Conservation (phyloP, 2,329 filamentous ascomycete species). For the Talaromyces sp. region DNA sequence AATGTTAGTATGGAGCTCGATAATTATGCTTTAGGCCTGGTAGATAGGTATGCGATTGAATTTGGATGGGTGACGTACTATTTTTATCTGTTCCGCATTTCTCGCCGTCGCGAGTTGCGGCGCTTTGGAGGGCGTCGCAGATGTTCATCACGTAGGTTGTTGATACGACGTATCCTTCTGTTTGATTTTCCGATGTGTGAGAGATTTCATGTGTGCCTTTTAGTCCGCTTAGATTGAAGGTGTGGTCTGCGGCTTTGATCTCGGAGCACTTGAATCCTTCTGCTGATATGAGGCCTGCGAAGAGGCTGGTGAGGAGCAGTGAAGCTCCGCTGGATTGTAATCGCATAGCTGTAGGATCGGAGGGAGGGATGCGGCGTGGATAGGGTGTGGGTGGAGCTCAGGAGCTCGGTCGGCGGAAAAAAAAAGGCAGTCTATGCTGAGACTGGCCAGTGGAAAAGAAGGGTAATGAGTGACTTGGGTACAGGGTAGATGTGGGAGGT, state of each 20-base stretch:
- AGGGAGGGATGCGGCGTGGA: neutral
- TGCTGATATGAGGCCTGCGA: conserved; percentile 33
- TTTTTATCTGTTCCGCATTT: conserved; percentile 40
- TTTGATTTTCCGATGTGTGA: conserved; percentile 27
- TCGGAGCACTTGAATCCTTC: conserved; percentile 42
- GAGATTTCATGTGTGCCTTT: conserved; percentile 42
- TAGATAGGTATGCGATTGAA: too few relatives aligned
- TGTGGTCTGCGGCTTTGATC: conserved; percentile 39
- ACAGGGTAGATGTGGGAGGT: neutral
- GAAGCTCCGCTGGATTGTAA: conserved; percentile 30
- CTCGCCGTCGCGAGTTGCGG: conserved; percentile 27
- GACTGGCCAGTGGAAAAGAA: neutral
- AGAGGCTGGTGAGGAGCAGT: conserved; percentile 30
- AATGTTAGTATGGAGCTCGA: too few relatives aligned
- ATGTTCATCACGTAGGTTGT: conserved; percentile 44
- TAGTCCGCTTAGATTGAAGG: conserved; percentile 44
- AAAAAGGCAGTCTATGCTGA: neutral
- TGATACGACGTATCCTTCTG: conserved; percentile 31
- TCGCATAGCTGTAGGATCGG: conserved; percentile 32
- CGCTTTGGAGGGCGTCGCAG: conserved; percentile 34
- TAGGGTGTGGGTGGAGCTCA: neutral
- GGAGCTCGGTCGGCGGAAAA: neutral
- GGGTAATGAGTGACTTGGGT: conserved; percentile 3
- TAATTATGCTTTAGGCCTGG: too few relatives aligned
- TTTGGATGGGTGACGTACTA: conserved; percentile 28